Evolutionary conservation across 371 early-diverging fungal genomes (phyloP), one percentile per base, ranked within the genome.

Genomic region (Quaeritorhiza haematococci): DNA sequence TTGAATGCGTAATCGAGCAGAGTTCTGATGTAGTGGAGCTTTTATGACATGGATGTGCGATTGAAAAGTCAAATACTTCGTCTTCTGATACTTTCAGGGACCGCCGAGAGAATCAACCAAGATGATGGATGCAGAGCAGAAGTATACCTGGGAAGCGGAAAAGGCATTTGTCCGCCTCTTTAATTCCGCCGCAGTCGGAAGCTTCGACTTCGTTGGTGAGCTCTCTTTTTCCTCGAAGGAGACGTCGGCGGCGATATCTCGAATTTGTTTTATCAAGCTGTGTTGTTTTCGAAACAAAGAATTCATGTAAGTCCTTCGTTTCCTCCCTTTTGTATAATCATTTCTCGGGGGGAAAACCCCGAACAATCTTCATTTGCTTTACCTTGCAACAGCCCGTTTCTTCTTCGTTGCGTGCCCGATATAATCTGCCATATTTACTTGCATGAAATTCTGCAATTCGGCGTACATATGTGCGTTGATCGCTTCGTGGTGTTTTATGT

Each of bases 381-480:
- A 71, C 75, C 41, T 33, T 17, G 59, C 63, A 2, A 59, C 38
- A 7, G 55, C 33, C 30, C 59, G 59, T 55, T 78, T 78, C 67
- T 74, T 76, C 49, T 78, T 78, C 28, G 33, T 48, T 3, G 69
- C 58, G 38, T 61, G 56, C 3, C 45, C 35, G 35, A 59, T 24
- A 47, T 41, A 58, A 6, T 75, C 71, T 17, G 44, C 49, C 15
- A 78, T 8, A 0, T 63, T 47, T 6, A 10, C 24, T 24, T 55
- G 56, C 27, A 62, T 44, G 56, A 77, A 76, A 15, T 15, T 26
- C 54, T 77, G 77, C 21, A 62, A 23, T 6, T 64, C 62, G 23
- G 13, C 32, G 33, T 63, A 65, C 13, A 69, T 68, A 38, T 61
- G 58, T 26, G n/a, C 42, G 33, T 56, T 49, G 30, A 72, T 48